Conservation (phyloP, 2,329 filamentous ascomycete genomes). For the Purpureocillium lavendulum region DNA sequence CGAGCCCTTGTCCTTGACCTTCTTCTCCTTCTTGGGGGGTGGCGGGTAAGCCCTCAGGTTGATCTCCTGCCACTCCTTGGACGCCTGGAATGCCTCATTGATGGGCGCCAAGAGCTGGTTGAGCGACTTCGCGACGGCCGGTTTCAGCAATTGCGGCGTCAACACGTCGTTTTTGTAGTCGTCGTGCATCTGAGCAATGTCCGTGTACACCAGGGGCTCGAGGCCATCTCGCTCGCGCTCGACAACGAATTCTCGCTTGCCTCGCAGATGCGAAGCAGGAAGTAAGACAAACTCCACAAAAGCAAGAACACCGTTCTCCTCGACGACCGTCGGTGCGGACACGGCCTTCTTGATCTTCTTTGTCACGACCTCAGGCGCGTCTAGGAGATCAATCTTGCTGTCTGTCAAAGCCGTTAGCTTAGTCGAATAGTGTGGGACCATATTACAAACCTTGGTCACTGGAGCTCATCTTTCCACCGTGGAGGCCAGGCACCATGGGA, state of each 20-base stretch:
- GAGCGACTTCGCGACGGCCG: slow-evolving; percentile 68
- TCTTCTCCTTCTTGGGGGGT: slow-evolving; percentile 61
- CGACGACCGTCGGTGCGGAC: slow-evolving; percentile 64
- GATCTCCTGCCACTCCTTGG: slow-evolving; percentile 64
- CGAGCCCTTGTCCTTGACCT: slow-evolving; percentile 67
- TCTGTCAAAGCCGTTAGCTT: slow-evolving; percentile 31
- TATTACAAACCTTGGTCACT: slow-evolving; percentile 49
- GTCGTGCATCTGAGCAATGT: slow-evolving; percentile 64
- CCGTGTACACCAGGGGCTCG: slow-evolving; percentile 73
- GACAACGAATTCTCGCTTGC: slow-evolving; percentile 58
- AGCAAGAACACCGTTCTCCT: slow-evolving; percentile 79
- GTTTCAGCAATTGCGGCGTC: slow-evolving; percentile 80
- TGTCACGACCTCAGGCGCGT: slow-evolving; percentile 61
- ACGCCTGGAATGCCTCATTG: slow-evolving; percentile 60
- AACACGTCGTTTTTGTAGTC: slow-evolving; percentile 77
- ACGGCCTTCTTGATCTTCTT: slow-evolving; percentile 85
- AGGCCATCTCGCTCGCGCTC: slow-evolving; percentile 52
- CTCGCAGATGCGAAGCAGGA: slow-evolving; percentile 60
- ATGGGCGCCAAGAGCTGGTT: slow-evolving; percentile 71
- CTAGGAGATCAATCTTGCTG: slow-evolving; percentile 91
- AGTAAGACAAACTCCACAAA: slow-evolving; percentile 85
- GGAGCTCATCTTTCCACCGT: slow-evolving; percentile 80
- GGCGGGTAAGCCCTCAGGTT: slow-evolving; percentile 76
- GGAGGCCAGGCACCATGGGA: slow-evolving; percentile 83
- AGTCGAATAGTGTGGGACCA: neutral